phyloP scores from a whole-genome alignment of 2,329 filamentous ascomycete genomes.

The Thermomyces lanuginosus region DNA sequence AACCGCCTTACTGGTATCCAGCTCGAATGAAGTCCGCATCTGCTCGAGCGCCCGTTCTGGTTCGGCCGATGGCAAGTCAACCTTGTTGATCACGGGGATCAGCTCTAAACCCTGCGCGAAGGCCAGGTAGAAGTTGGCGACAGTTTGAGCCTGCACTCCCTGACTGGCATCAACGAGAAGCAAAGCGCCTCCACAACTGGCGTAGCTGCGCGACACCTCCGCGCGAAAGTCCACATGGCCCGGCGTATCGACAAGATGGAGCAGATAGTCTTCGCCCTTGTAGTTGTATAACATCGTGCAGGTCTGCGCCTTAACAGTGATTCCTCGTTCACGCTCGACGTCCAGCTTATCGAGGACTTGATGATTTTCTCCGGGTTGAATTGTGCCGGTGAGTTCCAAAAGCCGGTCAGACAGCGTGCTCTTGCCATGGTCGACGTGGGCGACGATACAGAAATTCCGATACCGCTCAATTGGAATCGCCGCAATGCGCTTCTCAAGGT shows the following conservation, averaged over 20 bases:
- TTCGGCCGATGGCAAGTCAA: constrained; percentile 82
- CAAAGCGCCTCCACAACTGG: constrained; percentile 82
- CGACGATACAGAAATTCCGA: constrained; percentile 96
- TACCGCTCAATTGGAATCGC: constrained; percentile 37
- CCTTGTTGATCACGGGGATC: constrained; percentile 90
- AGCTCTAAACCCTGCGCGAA: constrained; percentile 79
- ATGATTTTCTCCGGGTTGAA: constrained; percentile 70
- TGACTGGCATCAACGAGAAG: constrained; percentile 91
- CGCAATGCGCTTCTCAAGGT: constrained; percentile 41
- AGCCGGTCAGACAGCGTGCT: constrained; percentile 86
- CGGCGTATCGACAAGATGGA: constrained; percentile 91
- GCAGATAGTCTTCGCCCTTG: constrained; percentile 69
- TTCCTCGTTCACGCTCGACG: constrained; percentile 87
- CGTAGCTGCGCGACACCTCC: constrained; percentile 89
- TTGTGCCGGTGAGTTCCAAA: constrained; percentile 86
- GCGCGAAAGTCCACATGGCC: constrained; percentile 96
- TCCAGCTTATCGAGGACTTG: constrained; percentile 95
- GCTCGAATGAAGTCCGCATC: constrained; percentile 71
- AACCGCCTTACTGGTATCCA: constrained; percentile 59
- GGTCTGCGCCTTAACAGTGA: constrained; percentile 97
- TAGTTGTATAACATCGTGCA: constrained; percentile 94
- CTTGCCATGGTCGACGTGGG: constrained; percentile 97
- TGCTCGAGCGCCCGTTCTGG: constrained; percentile 72
- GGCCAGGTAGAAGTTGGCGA: constrained; percentile 95
- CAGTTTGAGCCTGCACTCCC: constrained; percentile 92